Evolutionary conservation across 2,329 filamentous ascomycete genomes (phyloP).

Genomic region (Fusarium miscanthi): DNA sequence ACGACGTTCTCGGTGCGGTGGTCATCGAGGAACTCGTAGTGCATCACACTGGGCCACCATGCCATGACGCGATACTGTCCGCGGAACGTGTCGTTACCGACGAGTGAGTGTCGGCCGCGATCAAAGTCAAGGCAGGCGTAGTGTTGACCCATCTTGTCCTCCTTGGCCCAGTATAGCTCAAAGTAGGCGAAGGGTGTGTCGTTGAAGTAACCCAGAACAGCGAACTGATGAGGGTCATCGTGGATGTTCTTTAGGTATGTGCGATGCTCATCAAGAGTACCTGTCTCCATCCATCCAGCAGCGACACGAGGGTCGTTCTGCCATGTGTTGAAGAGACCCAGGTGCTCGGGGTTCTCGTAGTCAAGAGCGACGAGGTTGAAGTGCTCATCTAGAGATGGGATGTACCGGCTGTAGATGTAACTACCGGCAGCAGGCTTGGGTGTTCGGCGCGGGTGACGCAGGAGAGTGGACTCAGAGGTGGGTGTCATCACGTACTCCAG

Average conservation of each 20-base stretch:
- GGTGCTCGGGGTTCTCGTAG: constrained; percentile 68
- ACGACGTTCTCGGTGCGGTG: constrained; percentile 66
- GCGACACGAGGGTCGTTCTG: constrained; percentile 84
- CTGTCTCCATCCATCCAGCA: constrained; percentile 80
- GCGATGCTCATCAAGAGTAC: constrained; percentile 76
- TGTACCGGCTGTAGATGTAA: constrained; percentile 79
- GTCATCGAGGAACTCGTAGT: constrained; percentile 71
- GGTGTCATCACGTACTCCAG: constrained; percentile 49
- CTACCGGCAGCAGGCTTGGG: constrained; percentile 75
- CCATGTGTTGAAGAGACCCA: constrained; percentile 78
- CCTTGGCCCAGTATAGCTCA: constrained; percentile 68
- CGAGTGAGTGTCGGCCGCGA: constrained; percentile 68
- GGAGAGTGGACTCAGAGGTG: constrained; percentile 47
- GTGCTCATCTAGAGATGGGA: constrained; percentile 76
- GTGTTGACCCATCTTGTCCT: constrained; percentile 67
- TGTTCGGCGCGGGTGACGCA: constrained; percentile 73
- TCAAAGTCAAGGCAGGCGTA: constrained; percentile 66
- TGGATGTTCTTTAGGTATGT: constrained; percentile 74
- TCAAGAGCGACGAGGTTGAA: constrained; percentile 79
- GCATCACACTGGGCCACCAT: constrained; percentile 71
- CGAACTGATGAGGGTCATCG: constrained; percentile 75
- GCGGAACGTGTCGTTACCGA: constrained; percentile 68
- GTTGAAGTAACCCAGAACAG: constrained; percentile 75
- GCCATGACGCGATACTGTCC: constrained; percentile 69
- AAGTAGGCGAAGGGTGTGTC: constrained; percentile 79